Evolutionary conservation across 305 asterid species (phyloP), one percentile per base, ranked within the genome.

Genomic region (Solanum chacoense): DNA sequence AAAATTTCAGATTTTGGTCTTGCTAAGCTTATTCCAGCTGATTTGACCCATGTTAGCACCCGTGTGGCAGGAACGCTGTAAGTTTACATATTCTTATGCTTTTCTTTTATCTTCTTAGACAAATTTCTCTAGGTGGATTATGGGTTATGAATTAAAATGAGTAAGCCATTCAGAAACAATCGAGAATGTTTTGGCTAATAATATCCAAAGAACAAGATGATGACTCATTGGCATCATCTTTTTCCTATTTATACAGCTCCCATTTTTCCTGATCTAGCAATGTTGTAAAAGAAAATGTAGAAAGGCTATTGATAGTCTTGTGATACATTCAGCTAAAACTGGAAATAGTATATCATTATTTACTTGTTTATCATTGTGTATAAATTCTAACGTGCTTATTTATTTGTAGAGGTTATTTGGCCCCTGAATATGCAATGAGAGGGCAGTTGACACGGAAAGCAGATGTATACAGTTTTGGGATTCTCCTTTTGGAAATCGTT

Each of bases 1-100:
- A 96, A 95, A 92, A 96, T 96, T 87, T 93, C 99, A 3, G 98
- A 96, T 92, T 96, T 96, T 89, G 99, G 99, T 89, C 94, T 96
- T 88, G 99, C 98, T 1, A 96, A 96, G 92, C 95, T 96, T 85
- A 94, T 95, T 45, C 99, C 98, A 1, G 78, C 92, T 81, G 89
- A 94, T 42, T 84, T 91, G 37, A 95, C 98, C 88, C 99, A 96
- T 92, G 88, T 96, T 86, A 96, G 97, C 95, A 96, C 99, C 6
- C 96, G 98, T 2, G 95, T 96, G 87, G 99, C 98, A 8, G 99
- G 98, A 88, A 96, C 99, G n/a, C 69, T 90, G 99, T 96, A 88
- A 94, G 99, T 93, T 84, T 32, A 31, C 42, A 7, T 34, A 79
- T 42, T 81, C 37, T 87, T 37, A 74, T 85, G 75, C 69, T 88